Evolutionary conservation across 1,284 basidiomycete species (phyloP).

Genomic region (Testicularia cyperi): DNA sequence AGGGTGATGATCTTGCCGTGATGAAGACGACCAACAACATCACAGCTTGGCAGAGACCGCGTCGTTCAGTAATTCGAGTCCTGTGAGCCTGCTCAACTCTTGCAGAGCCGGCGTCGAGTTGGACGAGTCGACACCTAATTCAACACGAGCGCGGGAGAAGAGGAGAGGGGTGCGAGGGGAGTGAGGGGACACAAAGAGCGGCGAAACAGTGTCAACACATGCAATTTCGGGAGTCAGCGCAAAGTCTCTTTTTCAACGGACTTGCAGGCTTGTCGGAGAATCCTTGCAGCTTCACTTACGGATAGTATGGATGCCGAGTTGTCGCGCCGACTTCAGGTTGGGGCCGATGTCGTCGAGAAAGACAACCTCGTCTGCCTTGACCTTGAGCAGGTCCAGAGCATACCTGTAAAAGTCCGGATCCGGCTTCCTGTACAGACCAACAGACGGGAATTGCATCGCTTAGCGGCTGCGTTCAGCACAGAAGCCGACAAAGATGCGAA

Average conservation of each 20-base stretch:
- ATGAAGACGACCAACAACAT: no score
- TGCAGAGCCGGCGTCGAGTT: conserved; percentile 30
- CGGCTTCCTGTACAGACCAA: conserved; percentile 59
- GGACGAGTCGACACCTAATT: conserved; percentile 29
- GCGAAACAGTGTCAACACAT: no score
- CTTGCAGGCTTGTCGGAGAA: no score
- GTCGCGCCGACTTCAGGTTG: conserved; percentile 58
- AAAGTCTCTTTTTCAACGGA: no score
- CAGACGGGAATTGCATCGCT: no score
- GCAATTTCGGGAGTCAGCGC: no score
- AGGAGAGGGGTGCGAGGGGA: background rate
- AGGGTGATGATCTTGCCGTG: no score
- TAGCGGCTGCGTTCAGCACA: background rate
- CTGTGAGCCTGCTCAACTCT: conserved; percentile 32
- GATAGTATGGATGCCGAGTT: conserved; percentile 60
- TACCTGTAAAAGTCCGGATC: conserved; percentile 59
- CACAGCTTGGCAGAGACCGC: conserved; percentile 18
- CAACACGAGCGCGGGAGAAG: background rate
- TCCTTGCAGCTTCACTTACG: conserved; percentile 57
- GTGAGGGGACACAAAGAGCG: no score
- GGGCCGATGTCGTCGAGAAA: conserved; percentile 61
- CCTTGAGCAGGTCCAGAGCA: conserved; percentile 52
- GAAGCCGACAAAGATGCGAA: background rate
- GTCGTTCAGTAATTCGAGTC: conserved; percentile 26
- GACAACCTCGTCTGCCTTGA: conserved; percentile 52